phyloP scores from a whole-genome alignment of 148 eudicot genomes.

The Rhododendron ovatum region DNA sequence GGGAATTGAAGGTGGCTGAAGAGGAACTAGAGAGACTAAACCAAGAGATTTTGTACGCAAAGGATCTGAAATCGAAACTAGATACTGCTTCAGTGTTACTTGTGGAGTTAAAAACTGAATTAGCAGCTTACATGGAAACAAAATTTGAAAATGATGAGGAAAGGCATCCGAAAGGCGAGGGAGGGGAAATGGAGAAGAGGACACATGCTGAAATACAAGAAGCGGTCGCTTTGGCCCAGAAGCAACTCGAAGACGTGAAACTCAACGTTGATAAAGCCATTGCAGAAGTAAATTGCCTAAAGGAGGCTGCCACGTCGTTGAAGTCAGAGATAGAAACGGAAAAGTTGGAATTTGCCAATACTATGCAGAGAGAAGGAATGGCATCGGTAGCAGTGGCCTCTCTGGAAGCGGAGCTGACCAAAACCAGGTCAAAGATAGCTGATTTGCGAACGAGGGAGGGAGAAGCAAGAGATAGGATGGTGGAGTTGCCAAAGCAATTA shows the following conservation, averaged over 20 bases:
- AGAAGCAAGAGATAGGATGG: conserved; percentile 67
- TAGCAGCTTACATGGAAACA: conserved; percentile 85
- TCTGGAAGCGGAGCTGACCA: conserved; percentile 75
- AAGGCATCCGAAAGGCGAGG: neutral
- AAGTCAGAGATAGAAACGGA: conserved; percentile 70
- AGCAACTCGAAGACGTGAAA: conserved; percentile 71
- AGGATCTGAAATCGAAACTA: conserved; percentile 64
- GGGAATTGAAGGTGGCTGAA: conserved; percentile 77
- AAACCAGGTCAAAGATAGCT: conserved; percentile 57
- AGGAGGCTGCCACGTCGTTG: conserved; percentile 58
- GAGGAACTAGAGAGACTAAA: conserved; percentile 66
- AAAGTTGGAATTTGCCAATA: conserved; percentile 41
- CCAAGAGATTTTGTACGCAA: conserved; percentile 49
- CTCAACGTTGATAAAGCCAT: conserved; percentile 59
- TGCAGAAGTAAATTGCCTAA: conserved; percentile 56
- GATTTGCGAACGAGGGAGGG: conserved; percentile 51
- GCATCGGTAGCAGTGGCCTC: conserved; percentile 75
- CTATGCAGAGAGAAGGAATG: conserved; percentile 84
- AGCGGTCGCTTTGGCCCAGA: conserved; percentile 41
- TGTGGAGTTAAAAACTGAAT: conserved; percentile 62
- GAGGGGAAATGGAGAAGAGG: conserved; percentile 23
- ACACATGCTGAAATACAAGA: conserved; percentile 55
- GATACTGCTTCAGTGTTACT: conserved; percentile 54
- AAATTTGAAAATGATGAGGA: conserved; percentile 32
- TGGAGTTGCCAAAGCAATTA: conserved; percentile 62